Percentiles rank a stretch among this genome's conserved stretches.
Conservation (phyloP, 1,139 yeast species). For the Yamadazyma mexicana region DNA sequence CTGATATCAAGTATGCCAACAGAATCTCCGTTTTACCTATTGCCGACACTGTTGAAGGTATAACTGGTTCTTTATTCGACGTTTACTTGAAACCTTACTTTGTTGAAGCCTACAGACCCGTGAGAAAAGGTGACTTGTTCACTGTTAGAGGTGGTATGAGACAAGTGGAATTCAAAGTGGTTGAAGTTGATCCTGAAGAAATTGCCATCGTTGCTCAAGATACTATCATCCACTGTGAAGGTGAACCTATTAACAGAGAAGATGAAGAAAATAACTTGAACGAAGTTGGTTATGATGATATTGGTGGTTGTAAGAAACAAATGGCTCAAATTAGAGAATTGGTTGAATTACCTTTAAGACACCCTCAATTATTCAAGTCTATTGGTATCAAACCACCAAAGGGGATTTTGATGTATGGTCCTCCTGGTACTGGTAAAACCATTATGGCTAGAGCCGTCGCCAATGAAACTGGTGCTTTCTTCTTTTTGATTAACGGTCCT, state of each 20-base stretch:
- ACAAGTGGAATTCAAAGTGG: conserved; percentile 97
- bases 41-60: conserved; percentile 97
- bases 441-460: conserved; percentile 99
- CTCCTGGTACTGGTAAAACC: conserved; percentile 99
- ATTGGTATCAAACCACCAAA: conserved; percentile 98
- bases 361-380: conserved; percentile 93
- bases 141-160: conserved; percentile 98
- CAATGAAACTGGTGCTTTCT: conserved; percentile 98
- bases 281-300: conserved; percentile 98
- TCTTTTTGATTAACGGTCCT: conserved; percentile 98
- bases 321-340: conserved; percentile 98
- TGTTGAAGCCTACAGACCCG: conserved; percentile 98
- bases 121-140: conserved; percentile 95
- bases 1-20: conserved; percentile 93
- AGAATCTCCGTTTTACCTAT: conserved; percentile 95
- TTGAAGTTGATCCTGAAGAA: conserved; percentile 96
- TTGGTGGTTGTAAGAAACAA: conserved; percentile 98
- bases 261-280: conserved; percentile 96
- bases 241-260: conserved; percentile 98
- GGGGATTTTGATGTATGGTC: conserved; percentile 97
- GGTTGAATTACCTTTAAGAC: conserved; percentile 95
- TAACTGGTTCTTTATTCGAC: conserved; percentile 96
- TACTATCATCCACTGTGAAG: conserved; percentile 97
- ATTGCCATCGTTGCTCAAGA: conserved; percentile 98
- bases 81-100: conserved; percentile 96